Conservation (phyloP, 2,329 filamentous ascomycete genomes). For the Ceratocystis albifundus region DNA sequence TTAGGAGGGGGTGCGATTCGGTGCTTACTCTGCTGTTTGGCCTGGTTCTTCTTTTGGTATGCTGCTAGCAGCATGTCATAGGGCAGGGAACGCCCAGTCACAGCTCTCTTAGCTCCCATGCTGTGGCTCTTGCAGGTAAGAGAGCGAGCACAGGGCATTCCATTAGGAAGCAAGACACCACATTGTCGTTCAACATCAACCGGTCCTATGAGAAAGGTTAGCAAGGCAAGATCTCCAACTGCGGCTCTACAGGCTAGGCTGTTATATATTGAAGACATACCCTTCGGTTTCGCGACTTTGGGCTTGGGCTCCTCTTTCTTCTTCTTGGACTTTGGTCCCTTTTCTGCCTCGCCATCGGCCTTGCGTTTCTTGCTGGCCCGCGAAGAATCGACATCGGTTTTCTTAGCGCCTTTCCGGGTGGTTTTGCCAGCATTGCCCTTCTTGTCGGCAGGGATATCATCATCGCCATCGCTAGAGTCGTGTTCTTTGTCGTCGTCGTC, state of each 20-base stretch:
- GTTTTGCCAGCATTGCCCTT: conserved; percentile 35
- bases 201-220: conserved; percentile 43
- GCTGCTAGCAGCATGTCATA: conserved; percentile 85
- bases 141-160: conserved; percentile 74
- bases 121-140: conserved; percentile 87
- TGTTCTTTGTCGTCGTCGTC: conserved; percentile 40
- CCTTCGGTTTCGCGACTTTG: conserved; percentile 75
- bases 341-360: conserved; percentile 63
- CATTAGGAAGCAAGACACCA: conserved; percentile 74
- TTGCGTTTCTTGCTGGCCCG: conserved; percentile 65
- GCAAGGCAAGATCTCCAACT: conserved; percentile 18
- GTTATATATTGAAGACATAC: conserved; percentile 30
- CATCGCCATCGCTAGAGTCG: conserved; percentile 38
- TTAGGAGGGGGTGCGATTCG: too few species aligned
- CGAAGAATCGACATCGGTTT: conserved; percentile 51
- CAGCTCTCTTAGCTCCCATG: conserved; percentile 88
- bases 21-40: conserved; percentile 83
- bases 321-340: conserved; percentile 79
- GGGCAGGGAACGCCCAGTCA: conserved; percentile 73
- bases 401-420: conserved; percentile 53
- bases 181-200: conserved; percentile 93
- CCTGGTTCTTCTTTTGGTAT: conserved; percentile 97
- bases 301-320: conserved; percentile 87
- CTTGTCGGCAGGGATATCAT: conserved; percentile 36
- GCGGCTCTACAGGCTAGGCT: not conserved